Evolutionary conservation across 2,329 filamentous ascomycete species (phyloP).

Genomic region (Colletotrichum phormii): DNA sequence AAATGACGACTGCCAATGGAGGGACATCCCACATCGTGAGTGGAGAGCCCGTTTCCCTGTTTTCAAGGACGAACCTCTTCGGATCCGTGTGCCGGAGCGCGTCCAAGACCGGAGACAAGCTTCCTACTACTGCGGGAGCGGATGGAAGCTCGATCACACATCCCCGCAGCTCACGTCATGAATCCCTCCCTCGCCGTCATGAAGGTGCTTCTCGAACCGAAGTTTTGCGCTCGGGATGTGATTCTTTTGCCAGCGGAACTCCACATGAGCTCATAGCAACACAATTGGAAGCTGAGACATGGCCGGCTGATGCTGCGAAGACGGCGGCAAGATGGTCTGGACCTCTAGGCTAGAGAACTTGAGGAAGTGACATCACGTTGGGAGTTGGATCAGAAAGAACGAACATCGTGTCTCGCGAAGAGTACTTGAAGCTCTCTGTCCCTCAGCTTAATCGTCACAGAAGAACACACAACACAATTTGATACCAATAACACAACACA

Average conservation of each 20-base stretch:
- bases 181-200: conserved; percentile 35
- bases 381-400: not conserved
- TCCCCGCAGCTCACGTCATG: conserved; percentile 34
- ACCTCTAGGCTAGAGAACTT: not conserved
- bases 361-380: conserved; percentile 26
- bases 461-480: not conserved
- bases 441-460: not conserved
- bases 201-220: not conserved
- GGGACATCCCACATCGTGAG: not conserved
- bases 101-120: conserved; percentile 13
- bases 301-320: conserved; percentile 3
- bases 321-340: conserved; percentile 14
- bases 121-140: conserved; percentile 14
- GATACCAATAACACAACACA: not conserved
- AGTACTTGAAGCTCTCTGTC: conserved; percentile 23
- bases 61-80: conserved; percentile 29
- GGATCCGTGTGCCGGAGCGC: conserved; percentile 34
- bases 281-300: conserved; percentile 9
- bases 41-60: conserved; percentile 33
- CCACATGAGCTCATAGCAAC: conserved; percentile 37
- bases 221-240: conserved; percentile 4
- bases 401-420: not conserved
- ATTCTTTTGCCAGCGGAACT: conserved; percentile 1
- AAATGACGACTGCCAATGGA: conserved; percentile 37
- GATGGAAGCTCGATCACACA: not conserved